These are phyloP conservation scores for Dryas integrifolia DNA, from an alignment of 331 rosid genomes.

Conservation along the genomic window DNA sequence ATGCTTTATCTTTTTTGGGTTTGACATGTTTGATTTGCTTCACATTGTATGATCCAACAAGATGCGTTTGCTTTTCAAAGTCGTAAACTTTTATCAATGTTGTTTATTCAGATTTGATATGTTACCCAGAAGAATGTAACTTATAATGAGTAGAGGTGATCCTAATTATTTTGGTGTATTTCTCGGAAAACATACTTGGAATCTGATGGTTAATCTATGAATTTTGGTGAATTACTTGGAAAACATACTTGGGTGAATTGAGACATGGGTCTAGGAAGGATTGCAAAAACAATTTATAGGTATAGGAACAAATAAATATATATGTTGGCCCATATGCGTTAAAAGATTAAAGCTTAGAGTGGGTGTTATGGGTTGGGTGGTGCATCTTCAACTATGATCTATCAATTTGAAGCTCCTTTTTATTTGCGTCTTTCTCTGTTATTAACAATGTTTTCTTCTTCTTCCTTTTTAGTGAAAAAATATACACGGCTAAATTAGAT, in stretches of 20 bases:
- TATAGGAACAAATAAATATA: neutral
- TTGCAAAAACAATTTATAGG: neutral
- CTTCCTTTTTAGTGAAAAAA: neutral
- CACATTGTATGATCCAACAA: conserved; percentile 2
- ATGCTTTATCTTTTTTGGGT: neutral
- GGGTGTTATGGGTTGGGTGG: neutral
- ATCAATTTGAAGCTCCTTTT: neutral
- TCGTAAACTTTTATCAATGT: neutral
- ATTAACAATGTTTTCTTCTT: neutral
- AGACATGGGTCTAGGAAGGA: neutral
- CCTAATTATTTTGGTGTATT: neutral
- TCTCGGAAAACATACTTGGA: neutral
- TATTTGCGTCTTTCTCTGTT: neutral
- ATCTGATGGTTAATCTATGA: neutral
- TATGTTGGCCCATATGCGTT: neutral
- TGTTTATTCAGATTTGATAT: neutral
- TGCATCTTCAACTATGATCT: neutral
- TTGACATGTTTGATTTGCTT: neutral
- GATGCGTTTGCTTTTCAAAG: conserved; percentile 3
- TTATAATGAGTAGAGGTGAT: neutral
- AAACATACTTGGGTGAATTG: neutral
- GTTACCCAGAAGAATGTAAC: neutral
- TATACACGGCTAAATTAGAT: neutral
- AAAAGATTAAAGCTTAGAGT: neutral
- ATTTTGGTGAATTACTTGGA: neutral